Evolutionary conservation across 768 basidiomycete species (phyloP).

Genomic region (Piloderma croceum): DNA sequence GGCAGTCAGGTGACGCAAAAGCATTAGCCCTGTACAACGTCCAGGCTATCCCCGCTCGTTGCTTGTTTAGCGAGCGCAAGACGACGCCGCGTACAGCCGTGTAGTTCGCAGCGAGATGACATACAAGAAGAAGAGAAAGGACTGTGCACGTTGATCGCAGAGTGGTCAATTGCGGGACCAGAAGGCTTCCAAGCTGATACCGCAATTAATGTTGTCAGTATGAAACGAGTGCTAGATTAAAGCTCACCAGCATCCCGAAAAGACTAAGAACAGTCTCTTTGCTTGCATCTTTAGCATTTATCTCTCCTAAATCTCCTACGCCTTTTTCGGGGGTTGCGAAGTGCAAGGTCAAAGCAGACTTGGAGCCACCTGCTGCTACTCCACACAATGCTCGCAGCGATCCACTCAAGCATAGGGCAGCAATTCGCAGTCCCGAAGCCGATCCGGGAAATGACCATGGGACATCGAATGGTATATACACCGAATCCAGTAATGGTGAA

Average conservation of each 20-base stretch:
- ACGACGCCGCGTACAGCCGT: conserved; percentile 52
- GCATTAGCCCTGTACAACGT: conserved; percentile 26
- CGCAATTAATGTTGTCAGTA: conserved; percentile 1
- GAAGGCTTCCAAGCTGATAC: conserved; percentile 49
- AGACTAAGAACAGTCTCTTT: conserved; percentile 67
- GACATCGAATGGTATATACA: conserved; percentile 29
- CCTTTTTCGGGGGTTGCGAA: conserved; percentile 49
- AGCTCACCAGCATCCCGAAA: conserved; percentile 58
- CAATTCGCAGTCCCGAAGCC: conserved; percentile 38
- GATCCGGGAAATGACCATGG: too few relatives aligned
- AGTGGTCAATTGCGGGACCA: conserved; percentile 51
- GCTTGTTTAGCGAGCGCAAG: conserved; percentile 54
- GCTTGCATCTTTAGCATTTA: conserved; percentile 68
- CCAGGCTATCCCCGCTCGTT: conserved; percentile 54
- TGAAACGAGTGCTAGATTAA: neutral
- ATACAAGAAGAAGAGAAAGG: conserved; percentile 44
- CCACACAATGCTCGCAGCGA: conserved; percentile 53
- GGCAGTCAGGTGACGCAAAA: conserved; percentile 6
- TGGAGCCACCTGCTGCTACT: conserved; percentile 64
- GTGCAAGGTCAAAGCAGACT: conserved; percentile 62
- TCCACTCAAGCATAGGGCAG: conserved; percentile 53
- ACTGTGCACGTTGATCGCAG: conserved; percentile 43
- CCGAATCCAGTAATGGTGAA: conserved; percentile 46
- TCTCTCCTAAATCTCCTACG: conserved; percentile 61
- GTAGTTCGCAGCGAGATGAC: conserved; percentile 57